Evolutionary conservation across 371 early-diverging fungal species (phyloP).

Genomic region (Rhizomucor miehei): DNA sequence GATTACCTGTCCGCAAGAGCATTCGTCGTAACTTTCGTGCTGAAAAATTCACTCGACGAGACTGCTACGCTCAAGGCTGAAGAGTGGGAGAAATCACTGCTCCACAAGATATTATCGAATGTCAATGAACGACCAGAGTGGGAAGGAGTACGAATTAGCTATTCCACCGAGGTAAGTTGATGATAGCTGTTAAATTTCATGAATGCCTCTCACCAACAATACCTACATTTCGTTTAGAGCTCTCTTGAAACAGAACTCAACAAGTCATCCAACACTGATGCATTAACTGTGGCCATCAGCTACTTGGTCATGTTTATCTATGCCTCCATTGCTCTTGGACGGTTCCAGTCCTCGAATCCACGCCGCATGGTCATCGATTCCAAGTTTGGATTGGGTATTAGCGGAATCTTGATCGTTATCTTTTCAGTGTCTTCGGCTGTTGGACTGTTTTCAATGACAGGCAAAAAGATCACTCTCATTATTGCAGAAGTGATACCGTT

Average conservation of each 20-base stretch:
- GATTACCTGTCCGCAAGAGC: constrained; percentile 51
- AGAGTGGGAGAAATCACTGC: constrained; percentile 62
- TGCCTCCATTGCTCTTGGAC: constrained; percentile 67
- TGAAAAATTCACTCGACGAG: constrained; percentile 57
- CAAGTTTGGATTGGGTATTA: constrained; percentile 65
- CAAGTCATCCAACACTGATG: constrained; percentile 67
- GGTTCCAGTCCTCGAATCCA: constrained; percentile 35
- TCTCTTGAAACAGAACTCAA: constrained; percentile 69
- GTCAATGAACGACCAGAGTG: constrained; percentile 44
- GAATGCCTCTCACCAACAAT: background rate
- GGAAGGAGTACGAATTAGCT: constrained; percentile 56
- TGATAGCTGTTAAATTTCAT: background rate
- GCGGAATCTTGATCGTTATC: constrained; percentile 71
- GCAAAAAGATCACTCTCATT: constrained; percentile 68
- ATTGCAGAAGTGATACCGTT: constrained; percentile 84
- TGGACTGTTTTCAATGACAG: constrained; percentile 66
- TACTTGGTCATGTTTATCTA: constrained; percentile 77
- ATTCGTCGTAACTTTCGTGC: constrained; percentile 65
- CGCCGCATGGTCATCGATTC: constrained; percentile 63
- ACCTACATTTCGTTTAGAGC: constrained; percentile 21
- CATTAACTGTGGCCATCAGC: constrained; percentile 58
- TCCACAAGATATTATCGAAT: constrained; percentile 37
- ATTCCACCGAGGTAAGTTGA: constrained; percentile 61
- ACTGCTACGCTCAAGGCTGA: constrained; percentile 39
- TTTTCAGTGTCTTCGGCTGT: constrained; percentile 69